Conservation (phyloP, 805 yeast genomes). For the Monosporozyma aerobia region DNA sequence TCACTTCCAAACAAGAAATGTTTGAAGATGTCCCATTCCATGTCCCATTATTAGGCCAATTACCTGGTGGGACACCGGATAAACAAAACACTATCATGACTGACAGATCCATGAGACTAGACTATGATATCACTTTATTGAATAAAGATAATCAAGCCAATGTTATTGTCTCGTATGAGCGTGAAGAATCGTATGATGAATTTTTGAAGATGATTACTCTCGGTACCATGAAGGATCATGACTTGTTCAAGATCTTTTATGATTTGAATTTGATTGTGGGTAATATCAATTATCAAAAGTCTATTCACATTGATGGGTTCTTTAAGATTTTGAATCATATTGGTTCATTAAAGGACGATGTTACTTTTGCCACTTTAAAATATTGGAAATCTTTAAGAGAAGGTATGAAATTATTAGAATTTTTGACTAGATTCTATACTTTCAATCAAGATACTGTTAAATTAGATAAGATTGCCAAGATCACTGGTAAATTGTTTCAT, state of each 20-base stretch:
- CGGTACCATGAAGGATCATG: conserved; percentile 18
- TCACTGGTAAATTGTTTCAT: not conserved
- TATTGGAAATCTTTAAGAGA: conserved; percentile 23
- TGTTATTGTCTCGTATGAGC: conserved; percentile 40
- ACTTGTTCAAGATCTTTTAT: conserved; percentile 26
- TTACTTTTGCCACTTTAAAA: not conserved
- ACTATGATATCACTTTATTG: conserved; percentile 11
- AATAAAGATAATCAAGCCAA: conserved; percentile 32
- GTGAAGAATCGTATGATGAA: conserved; percentile 19
- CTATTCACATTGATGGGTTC: conserved; percentile 23
- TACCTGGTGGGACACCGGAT: conserved; percentile 14
- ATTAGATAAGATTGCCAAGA: not conserved
- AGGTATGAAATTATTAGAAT: not conserved
- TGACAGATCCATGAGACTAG: conserved; percentile 19
- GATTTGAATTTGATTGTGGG: conserved; percentile 30
- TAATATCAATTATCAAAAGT: conserved; percentile 18
- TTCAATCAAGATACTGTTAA: not conserved
- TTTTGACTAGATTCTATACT: not conserved
- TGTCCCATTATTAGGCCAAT: conserved; percentile 40
- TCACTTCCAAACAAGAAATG: conserved; percentile 14
- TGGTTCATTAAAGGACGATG: conserved; percentile 1
- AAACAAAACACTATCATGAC: conserved; percentile 19
- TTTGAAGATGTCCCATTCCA: conserved; percentile 53
- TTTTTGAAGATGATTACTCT: conserved; percentile 15
- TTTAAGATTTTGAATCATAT: conserved; percentile 18